Conservation (phyloP, 2,329 filamentous ascomycete species). For the Zopfia rhizophila region DNA sequence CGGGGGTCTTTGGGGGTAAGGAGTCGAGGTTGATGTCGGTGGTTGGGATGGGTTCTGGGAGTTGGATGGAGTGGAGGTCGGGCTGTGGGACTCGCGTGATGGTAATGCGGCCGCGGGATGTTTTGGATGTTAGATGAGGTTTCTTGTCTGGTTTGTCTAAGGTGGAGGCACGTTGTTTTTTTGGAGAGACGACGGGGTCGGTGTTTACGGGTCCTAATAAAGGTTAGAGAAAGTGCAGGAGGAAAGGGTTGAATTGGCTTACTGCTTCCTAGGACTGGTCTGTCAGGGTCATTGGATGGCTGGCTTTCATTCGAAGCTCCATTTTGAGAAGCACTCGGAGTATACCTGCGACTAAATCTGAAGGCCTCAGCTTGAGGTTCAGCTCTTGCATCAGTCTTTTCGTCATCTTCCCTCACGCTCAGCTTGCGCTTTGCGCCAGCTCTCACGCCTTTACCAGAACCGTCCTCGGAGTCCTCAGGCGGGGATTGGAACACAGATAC, state of each 20-base stretch:
- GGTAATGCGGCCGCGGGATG: constrained; percentile 32
- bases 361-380: constrained; percentile 57
- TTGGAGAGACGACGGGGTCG: constrained; percentile 56
- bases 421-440: constrained; percentile 68
- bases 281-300: constrained; percentile 32
- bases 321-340: constrained; percentile 29
- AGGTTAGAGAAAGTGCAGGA: constrained; percentile 17
- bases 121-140: constrained; percentile 28
- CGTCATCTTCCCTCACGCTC: constrained; percentile 63
- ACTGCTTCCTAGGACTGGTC: constrained; percentile 57
- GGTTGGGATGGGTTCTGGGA: constrained; percentile 32
- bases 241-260: constrained; percentile 36
- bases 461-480: constrained; percentile 44
- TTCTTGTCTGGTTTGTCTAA: constrained; percentile 43
- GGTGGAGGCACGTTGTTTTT: constrained; percentile 47
- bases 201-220: constrained; percentile 61
- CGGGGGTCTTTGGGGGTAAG: constrained; percentile 53
- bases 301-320: constrained; percentile 26
- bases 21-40: constrained; percentile 46
- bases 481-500: constrained; percentile 57
- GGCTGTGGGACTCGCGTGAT: constrained; percentile 34
- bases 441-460: constrained; percentile 44
- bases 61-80: constrained; percentile 30
- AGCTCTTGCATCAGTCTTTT: constrained; percentile 36
- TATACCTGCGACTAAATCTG: constrained; percentile 56